Evolutionary conservation across 1,139 yeast genomes (phyloP).

Genomic region (Yamadazyma spencermartinsiae): DNA sequence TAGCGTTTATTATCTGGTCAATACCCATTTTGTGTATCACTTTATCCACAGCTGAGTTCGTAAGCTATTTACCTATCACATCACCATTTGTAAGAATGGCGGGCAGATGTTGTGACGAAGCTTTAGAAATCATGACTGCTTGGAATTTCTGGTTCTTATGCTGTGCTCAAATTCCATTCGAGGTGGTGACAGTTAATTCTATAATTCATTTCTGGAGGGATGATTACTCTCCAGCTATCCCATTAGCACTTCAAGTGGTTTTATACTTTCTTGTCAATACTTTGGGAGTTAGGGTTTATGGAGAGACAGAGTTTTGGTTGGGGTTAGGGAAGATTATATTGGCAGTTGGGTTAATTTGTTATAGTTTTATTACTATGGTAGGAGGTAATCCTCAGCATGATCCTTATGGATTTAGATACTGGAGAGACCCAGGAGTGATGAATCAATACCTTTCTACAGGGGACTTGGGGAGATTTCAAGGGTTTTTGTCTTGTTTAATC

Average conservation of each 20-base stretch:
- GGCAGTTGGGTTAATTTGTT: constrained; percentile 52
- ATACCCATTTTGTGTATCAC: constrained; percentile 65
- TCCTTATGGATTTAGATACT: constrained; percentile 64
- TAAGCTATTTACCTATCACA: constrained; percentile 69
- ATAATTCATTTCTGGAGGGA: constrained; percentile 79
- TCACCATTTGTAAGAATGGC: constrained; percentile 62
- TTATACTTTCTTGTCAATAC: constrained; percentile 62
- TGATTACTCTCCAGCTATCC: constrained; percentile 69
- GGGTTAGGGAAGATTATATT: constrained; percentile 59
- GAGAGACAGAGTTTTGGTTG: constrained; percentile 70
- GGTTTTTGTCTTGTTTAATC: constrained; percentile 65
- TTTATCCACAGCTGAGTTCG: constrained; percentile 80
- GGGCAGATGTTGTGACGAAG: constrained; percentile 61
- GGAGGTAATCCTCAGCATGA: constrained; percentile 65
- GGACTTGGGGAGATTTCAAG: constrained; percentile 48
- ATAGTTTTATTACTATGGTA: constrained; percentile 49
- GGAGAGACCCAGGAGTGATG: constrained; percentile 66
- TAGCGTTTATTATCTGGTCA: constrained; percentile 48
- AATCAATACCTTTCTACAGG: constrained; percentile 37
- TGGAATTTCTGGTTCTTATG: constrained; percentile 82
- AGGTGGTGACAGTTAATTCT: constrained; percentile 79
- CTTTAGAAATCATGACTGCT: constrained; percentile 75
- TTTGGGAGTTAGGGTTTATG: constrained; percentile 61
- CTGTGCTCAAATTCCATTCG: constrained; percentile 78
- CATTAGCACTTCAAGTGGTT: constrained; percentile 64